Evolutionary conservation across 192 early-diverging fungal species (phyloP).

Genomic region (Coemansia sp.): DNA sequence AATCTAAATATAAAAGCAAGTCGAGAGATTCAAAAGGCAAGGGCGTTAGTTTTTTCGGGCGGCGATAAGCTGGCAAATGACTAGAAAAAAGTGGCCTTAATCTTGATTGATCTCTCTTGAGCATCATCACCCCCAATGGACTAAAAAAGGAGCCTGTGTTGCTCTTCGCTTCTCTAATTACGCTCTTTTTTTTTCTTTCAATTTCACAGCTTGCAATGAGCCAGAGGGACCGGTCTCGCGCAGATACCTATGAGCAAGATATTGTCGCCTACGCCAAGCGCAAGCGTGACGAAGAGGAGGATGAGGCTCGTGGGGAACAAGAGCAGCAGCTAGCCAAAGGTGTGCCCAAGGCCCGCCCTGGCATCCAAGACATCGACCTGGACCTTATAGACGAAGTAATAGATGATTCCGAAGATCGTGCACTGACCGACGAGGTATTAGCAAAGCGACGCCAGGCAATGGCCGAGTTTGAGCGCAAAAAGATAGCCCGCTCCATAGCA

Average conservation of each 20-base stretch:
- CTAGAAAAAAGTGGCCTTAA: background rate
- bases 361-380: constrained; percentile 25
- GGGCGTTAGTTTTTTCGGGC: background rate
- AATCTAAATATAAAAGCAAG: background rate
- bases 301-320: background rate
- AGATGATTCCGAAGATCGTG: constrained; percentile 13
- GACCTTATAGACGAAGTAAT: constrained; percentile 26
- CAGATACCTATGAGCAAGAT: constrained; percentile 20
- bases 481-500: constrained; percentile 72
- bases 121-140: background rate
- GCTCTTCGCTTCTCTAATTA: background rate
- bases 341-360: background rate
- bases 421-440: constrained; percentile 20
- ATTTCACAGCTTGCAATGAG: background rate
- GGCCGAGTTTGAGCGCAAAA: constrained; percentile 73
- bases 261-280: constrained; percentile 45
- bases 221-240: constrained; percentile 1
- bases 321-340: constrained; percentile 1
- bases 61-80: too few relatives aligned
- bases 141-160: background rate
- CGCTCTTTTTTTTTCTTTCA: background rate
- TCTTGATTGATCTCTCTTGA: background rate
- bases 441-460: constrained; percentile 44
- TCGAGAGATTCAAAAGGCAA: background rate
- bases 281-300: constrained; percentile 42